These are phyloP conservation scores for Paecilomyces sp. DNA, from an alignment of 2,329 filamentous ascomycete species.

Conservation along the genomic window DNA sequence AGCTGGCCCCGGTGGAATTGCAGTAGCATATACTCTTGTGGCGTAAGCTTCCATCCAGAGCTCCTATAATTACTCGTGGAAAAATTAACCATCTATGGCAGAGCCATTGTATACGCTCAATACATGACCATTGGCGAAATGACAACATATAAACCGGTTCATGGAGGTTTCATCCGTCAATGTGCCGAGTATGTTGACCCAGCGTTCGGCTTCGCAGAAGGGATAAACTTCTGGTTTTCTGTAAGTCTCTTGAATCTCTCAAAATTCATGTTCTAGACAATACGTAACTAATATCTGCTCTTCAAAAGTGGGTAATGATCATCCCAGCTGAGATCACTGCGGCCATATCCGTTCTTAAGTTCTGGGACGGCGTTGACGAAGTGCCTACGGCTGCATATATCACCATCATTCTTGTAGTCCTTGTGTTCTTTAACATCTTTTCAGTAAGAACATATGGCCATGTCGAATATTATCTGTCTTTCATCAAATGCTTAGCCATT, in stretches of 20 bases:
- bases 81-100: slow-evolving; percentile 3
- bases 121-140: slow-evolving; percentile 28
- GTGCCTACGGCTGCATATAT: slow-evolving; percentile 25
- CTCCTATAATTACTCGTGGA: neutral
- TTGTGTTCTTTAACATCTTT: slow-evolving; percentile 20
- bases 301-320: slow-evolving; percentile 21
- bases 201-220: slow-evolving; percentile 26
- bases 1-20: slow-evolving; percentile 26
- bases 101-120: slow-evolving; percentile 24
- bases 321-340: slow-evolving; percentile 29
- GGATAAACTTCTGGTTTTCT: slow-evolving; percentile 28
- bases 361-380: slow-evolving; percentile 20
- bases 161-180: slow-evolving; percentile 26
- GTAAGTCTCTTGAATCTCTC: slow-evolving; percentile 7
- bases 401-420: slow-evolving; percentile 22
- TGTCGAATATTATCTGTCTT: slow-evolving; percentile 24
- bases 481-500: slow-evolving; percentile 23
- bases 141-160: slow-evolving; percentile 23
- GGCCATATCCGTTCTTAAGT: slow-evolving; percentile 23
- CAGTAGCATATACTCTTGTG: slow-evolving; percentile 25
- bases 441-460: slow-evolving; percentile 22
- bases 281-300: neutral
- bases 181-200: slow-evolving; percentile 25
- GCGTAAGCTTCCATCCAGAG: slow-evolving; percentile 13
- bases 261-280: neutral